A percentile compares a stretch with the other conserved stretches of the same genome.
phyloP scores from a whole-genome alignment of 805 yeast species.

The Debaryomyces prosopidis region DNA sequence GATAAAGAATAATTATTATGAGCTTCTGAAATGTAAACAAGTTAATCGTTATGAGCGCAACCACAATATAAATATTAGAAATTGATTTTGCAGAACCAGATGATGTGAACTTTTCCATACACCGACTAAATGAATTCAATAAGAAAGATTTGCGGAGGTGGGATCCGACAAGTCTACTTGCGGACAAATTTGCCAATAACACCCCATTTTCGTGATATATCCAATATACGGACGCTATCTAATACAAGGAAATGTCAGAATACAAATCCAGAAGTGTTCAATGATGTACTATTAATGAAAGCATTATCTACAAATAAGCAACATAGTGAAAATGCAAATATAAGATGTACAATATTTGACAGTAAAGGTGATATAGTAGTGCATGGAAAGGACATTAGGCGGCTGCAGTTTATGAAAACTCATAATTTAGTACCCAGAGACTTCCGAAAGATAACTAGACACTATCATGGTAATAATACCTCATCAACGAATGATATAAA shows the following conservation, averaged over 20 bases:
- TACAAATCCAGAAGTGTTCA: constrained; percentile 1
- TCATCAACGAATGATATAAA: constrained; percentile 18
- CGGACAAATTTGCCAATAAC: too few species aligned
- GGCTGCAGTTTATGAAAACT: constrained; percentile 42
- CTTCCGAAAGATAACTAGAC: constrained; percentile 50
- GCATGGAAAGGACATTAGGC: constrained; percentile 46
- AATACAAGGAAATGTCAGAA: neutral
- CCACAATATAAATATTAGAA: neutral
- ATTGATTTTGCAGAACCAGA: neutral
- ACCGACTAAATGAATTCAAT: neutral
- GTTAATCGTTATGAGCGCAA: neutral
- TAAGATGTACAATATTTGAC: constrained; percentile 53
- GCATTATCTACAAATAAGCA: constrained; percentile 16
- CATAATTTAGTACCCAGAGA: constrained; percentile 58
- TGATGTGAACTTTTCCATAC: neutral
- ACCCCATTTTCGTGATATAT: neutral
- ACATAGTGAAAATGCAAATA: constrained; percentile 29
- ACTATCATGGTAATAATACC: constrained; percentile 14
- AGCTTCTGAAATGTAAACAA: neutral
- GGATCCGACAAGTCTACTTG: neutral
- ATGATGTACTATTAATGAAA: constrained; percentile 21
- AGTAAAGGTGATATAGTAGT: constrained; percentile 41
- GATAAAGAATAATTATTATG: too few species aligned
- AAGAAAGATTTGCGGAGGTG: neutral
- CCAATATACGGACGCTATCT: too few species aligned